Percentiles rank a stretch among this genome's conserved stretches.
These are phyloP conservation scores for Coniochaeta sp. DNA, from an alignment of 2,329 filamentous ascomycete species.

Conservation along the genomic window DNA sequence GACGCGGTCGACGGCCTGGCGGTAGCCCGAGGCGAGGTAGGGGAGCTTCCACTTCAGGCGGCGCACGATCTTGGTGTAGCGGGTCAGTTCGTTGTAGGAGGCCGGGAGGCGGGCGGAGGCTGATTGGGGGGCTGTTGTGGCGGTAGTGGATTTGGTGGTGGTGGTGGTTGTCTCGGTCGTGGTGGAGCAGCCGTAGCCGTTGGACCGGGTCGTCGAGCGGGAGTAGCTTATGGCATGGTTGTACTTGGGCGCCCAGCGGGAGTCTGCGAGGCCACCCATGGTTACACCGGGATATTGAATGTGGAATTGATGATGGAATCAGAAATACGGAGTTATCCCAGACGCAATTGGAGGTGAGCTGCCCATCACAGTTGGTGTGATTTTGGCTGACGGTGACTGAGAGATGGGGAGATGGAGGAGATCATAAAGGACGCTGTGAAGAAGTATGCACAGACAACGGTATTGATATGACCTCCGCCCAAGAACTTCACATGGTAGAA, in stretches of 20 bases:
- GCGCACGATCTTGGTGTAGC: slow-evolving; percentile 33
- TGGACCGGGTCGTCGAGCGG: background rate
- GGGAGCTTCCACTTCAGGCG: slow-evolving; percentile 58
- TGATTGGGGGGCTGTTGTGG: background rate
- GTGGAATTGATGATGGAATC: background rate
- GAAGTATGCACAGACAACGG: background rate
- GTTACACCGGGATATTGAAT: background rate
- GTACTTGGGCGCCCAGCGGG: slow-evolving; percentile 2
- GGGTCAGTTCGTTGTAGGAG: slow-evolving; percentile 12
- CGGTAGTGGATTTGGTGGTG: background rate
- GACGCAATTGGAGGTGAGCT: background rate
- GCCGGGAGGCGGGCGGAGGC: background rate
- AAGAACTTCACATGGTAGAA: background rate
- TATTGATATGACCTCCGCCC: background rate
- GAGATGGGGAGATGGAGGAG: background rate
- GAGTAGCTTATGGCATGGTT: background rate
- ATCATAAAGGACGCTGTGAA: too few relatives aligned
- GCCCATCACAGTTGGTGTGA: background rate
- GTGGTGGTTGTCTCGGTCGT: background rate
- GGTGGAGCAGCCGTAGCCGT: background rate
- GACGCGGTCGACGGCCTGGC: slow-evolving; percentile 34
- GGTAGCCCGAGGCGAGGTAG: slow-evolving; percentile 50
- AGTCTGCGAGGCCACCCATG: background rate
- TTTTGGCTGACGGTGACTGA: background rate
- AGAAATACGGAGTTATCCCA: background rate